Evolutionary conservation across 108 stramenopile genomes (phyloP).

Genomic region (Epithemia pelagica): DNA sequence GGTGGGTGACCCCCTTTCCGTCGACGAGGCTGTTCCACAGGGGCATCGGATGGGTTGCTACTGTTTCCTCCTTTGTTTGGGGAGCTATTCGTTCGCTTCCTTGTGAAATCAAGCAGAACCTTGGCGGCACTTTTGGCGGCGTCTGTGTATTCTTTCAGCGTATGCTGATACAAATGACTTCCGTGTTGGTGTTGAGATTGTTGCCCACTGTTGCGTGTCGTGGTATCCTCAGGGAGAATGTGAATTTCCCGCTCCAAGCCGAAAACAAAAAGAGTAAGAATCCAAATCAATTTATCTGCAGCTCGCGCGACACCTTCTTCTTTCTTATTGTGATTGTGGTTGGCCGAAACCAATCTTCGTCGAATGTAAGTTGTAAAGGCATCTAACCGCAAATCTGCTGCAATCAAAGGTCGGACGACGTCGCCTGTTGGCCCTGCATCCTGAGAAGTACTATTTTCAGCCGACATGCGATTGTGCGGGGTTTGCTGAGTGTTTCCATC

Average conservation of each 20-base stretch:
- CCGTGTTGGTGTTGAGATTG: conserved; percentile 2
- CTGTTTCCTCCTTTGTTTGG: not conserved
- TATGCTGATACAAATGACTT: conserved; percentile 27
- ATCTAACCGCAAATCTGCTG: conserved; percentile 22
- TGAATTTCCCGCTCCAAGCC: conserved; percentile 57
- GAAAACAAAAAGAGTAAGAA: conserved; percentile 61
- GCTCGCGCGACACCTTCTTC: conserved; percentile 55
- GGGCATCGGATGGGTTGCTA: not conserved
- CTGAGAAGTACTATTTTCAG: not conserved
- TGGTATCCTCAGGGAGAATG: not conserved
- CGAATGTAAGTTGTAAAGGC: conserved; percentile 30
- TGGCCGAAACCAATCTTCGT: conserved; percentile 25
- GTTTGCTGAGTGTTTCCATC: conserved; percentile 14
- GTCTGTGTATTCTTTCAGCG: conserved; percentile 57
- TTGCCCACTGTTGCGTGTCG: conserved; percentile 11
- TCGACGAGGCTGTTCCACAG: not conserved
- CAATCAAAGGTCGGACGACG: conserved; percentile 26
- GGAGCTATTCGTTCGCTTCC: conserved; percentile 7
- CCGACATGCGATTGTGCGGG: not conserved
- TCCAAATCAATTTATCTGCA: conserved; percentile 69
- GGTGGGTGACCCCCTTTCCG: conserved; percentile 3
- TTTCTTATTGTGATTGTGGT: conserved; percentile 30
- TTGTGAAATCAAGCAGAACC: conserved; percentile 62
- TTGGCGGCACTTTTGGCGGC: conserved; percentile 77
- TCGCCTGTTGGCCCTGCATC: not conserved